A percentile compares a stretch with the other conserved stretches of the same genome.
phyloP scores from a whole-genome alignment of 345 rosid species.

The Citrus mangshanensis region DNA sequence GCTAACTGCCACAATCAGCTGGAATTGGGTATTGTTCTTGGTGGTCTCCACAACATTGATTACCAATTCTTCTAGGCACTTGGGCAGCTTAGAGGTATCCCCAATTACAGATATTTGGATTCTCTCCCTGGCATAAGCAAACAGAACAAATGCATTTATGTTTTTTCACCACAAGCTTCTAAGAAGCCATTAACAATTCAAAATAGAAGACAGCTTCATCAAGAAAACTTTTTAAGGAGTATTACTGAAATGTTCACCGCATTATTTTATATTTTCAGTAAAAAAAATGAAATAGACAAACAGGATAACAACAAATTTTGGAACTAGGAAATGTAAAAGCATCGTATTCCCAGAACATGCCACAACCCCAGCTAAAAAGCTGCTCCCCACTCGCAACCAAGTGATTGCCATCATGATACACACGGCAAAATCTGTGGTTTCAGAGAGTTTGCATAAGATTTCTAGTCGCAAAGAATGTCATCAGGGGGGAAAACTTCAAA shows the following conservation, averaged over 20 bases:
- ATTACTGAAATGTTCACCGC: background rate
- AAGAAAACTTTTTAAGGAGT: background rate
- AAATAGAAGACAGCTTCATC: background rate
- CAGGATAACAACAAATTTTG: background rate
- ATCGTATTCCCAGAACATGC: background rate
- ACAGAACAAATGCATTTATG: background rate
- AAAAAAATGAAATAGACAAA: background rate
- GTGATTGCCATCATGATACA: background rate
- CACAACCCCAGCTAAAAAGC: background rate
- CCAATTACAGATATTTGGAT: slow-evolving; percentile 24
- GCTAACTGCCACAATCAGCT: slow-evolving; percentile 27
- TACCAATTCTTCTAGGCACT: slow-evolving; percentile 11
- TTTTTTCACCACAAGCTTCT: background rate
- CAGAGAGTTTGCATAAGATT: background rate
- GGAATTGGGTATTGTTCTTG: slow-evolving; percentile 21
- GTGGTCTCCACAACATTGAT: slow-evolving; percentile 17
- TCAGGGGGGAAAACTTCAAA: background rate
- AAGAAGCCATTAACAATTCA: background rate
- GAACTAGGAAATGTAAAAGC: background rate
- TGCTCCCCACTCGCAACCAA: too few species aligned
- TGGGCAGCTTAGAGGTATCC: slow-evolving; percentile 18
- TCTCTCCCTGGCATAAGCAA: slow-evolving; percentile 12
- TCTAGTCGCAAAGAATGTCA: background rate
- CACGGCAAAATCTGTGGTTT: background rate
- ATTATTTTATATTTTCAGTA: background rate